Evolutionary conservation across 768 basidiomycete species (phyloP).

Genomic region (Pulveroboletus sp.): DNA sequence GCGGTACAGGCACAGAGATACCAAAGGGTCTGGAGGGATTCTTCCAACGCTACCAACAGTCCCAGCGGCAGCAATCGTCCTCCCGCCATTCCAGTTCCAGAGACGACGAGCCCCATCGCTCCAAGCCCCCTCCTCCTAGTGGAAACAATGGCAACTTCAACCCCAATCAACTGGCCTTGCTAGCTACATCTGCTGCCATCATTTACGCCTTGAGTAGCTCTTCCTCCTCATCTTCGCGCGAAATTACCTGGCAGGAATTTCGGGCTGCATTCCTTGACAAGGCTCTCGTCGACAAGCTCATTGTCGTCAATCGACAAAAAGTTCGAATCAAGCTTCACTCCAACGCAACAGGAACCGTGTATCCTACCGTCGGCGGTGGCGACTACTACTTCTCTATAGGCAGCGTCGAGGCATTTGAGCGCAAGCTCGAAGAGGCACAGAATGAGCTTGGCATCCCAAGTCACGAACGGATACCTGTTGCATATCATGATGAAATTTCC

Average conservation of each 20-base stretch:
- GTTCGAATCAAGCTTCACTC: constrained; percentile 93
- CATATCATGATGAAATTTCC: constrained; percentile 93
- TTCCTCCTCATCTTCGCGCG: constrained; percentile 53
- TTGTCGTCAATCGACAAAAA: constrained; percentile 83
- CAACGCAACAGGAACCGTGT: constrained; percentile 78
- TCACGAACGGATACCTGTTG: constrained; percentile 92
- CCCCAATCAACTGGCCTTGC: constrained; percentile 51
- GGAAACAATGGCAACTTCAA: constrained; percentile 48
- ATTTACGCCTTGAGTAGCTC: constrained; percentile 55
- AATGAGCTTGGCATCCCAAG: constrained; percentile 87
- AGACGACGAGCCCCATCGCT: constrained; percentile 31
- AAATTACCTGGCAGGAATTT: constrained; percentile 99
- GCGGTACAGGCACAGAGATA: constrained; percentile 35
- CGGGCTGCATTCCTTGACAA: constrained; percentile 95
- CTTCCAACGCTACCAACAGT: constrained; percentile 59
- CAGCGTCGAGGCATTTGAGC: constrained; percentile 94
- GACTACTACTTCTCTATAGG: constrained; percentile 97
- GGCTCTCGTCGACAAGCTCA: constrained; percentile 89
- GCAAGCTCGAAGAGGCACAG: constrained; percentile 92
- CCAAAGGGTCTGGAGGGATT: constrained; percentile 74
- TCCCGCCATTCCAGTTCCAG: constrained; percentile 26
- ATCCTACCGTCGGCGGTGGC: constrained; percentile 53
- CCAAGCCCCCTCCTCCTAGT: constrained; percentile 47
- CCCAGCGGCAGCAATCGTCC: constrained; percentile 30
- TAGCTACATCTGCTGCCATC: constrained; percentile 56